Conservation (phyloP, 129 eudicot species). For the Ambrosia artemisiifolia region DNA sequence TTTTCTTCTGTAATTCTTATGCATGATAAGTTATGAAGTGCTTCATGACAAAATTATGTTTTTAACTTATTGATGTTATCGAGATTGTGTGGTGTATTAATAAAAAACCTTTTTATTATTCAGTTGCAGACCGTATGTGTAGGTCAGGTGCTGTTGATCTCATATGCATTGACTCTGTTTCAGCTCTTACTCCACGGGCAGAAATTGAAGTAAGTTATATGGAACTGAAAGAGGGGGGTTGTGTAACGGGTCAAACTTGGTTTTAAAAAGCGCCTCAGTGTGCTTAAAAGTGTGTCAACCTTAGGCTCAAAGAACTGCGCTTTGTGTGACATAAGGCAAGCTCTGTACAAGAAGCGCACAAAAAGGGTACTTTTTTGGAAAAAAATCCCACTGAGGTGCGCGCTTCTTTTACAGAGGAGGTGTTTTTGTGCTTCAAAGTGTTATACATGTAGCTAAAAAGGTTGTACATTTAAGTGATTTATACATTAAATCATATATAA, state of each 20-base stretch:
- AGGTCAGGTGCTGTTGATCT: conserved; percentile 98
- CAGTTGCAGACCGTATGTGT: conserved; percentile 99
- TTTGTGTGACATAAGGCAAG: too few relatives aligned
- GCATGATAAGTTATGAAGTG: conserved; percentile 22
- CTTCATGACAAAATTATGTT: not conserved
- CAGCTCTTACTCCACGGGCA: conserved; percentile 99
- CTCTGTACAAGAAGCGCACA: too few relatives aligned
- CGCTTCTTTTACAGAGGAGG: too few relatives aligned
- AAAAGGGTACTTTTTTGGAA: too few relatives aligned
- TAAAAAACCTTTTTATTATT: not conserved
- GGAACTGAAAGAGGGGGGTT: not conserved
- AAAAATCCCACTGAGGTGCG: too few relatives aligned
- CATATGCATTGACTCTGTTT: conserved; percentile 95
- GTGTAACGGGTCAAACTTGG: not conserved
- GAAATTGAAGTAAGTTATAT: conserved; percentile 75
- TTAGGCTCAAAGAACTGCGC: too few relatives aligned
- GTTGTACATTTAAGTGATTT: too few relatives aligned
- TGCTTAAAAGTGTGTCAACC: too few relatives aligned
- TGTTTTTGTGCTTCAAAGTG: too few relatives aligned
- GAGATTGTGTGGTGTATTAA: conserved; percentile 16
- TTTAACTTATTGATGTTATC: not conserved
- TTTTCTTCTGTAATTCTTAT: conserved; percentile 18
- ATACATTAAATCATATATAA: too few relatives aligned
- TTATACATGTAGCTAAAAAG: too few relatives aligned
- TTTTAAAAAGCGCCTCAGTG: too few relatives aligned